These are phyloP conservation scores for Aspergillus sp. DNA, from an alignment of 2,329 filamentous ascomycete species.

Conservation along the genomic window DNA sequence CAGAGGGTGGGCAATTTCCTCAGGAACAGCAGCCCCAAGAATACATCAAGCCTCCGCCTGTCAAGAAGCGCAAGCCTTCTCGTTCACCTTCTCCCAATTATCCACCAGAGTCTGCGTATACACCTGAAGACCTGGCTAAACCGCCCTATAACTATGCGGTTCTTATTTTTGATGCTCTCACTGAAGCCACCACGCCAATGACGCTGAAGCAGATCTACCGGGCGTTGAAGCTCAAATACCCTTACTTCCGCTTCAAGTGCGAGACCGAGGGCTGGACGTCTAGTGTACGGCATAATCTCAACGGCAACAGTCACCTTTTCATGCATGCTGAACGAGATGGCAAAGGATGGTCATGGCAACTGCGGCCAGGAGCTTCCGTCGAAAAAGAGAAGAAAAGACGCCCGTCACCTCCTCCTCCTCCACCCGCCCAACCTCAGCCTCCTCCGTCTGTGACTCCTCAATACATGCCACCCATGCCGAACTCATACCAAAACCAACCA, in stretches of 20 bases:
- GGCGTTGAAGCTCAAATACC: constrained; percentile 62
- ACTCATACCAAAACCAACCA: constrained; percentile 31
- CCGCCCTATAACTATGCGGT: constrained; percentile 64
- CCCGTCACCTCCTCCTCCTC: constrained; percentile 44
- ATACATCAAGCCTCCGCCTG: constrained; percentile 44
- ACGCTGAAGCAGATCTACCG: constrained; percentile 67
- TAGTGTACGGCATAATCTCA: constrained; percentile 65
- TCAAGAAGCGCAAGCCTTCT: constrained; percentile 54
- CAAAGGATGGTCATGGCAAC: constrained; percentile 64
- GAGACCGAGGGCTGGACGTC: constrained; percentile 66
- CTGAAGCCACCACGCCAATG: constrained; percentile 57
- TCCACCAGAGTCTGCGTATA: constrained; percentile 58
- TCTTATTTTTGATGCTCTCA: constrained; percentile 63
- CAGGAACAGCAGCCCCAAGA: constrained; percentile 41
- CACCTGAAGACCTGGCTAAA: constrained; percentile 62
- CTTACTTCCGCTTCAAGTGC: constrained; percentile 62
- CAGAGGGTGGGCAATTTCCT: constrained; percentile 39
- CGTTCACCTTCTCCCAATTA: constrained; percentile 63
- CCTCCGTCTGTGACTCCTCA: constrained; percentile 29
- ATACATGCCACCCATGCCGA: constrained; percentile 37
- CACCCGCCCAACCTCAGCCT: constrained; percentile 32
- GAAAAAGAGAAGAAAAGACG: constrained; percentile 59
- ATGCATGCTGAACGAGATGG: constrained; percentile 61
- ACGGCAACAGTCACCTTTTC: constrained; percentile 57
- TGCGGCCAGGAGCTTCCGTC: constrained; percentile 59